A percentile compares a stretch with the other conserved stretches of the same genome.
These are phyloP conservation scores for Helianthus tuberosus DNA, from an alignment of 129 eudicot species.

Conservation along the genomic window DNA sequence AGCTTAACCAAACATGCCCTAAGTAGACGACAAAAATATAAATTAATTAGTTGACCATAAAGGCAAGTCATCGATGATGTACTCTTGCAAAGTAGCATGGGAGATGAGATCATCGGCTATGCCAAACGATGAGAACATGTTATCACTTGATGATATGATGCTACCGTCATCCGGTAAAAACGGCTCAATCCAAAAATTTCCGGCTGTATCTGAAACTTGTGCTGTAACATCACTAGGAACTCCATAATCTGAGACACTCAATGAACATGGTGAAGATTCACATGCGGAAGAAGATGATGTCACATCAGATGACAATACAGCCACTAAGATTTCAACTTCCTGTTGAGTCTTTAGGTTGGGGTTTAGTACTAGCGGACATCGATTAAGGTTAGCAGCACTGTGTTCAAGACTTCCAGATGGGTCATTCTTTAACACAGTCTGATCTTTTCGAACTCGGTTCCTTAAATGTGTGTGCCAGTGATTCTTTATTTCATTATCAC, in stretches of 20 bases:
- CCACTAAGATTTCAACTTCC: conserved; percentile 23
- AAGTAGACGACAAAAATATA: conserved; percentile 8
- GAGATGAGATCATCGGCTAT: conserved; percentile 12
- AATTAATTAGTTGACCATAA: conserved; percentile 23
- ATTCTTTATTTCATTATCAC: too few species aligned
- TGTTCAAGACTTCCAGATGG: too few species aligned
- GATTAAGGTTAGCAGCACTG: too few species aligned
- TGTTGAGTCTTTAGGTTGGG: background rate
- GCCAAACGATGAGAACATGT: conserved; percentile 26
- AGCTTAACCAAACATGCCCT: background rate
- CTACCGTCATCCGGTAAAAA: conserved; percentile 20
- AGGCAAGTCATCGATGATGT: conserved; percentile 25
- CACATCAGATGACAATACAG: conserved; percentile 18
- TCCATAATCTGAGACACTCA: conserved; percentile 28
- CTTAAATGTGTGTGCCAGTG: too few species aligned
- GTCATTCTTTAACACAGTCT: too few species aligned
- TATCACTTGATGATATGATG: conserved; percentile 24
- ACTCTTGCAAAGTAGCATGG: conserved; percentile 10
- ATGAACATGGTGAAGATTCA: conserved; percentile 17
- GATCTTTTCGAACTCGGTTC: too few species aligned
- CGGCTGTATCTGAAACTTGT: conserved; percentile 1
- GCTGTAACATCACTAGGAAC: conserved; percentile 27
- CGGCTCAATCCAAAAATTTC: conserved; percentile 13
- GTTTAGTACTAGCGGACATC: too few species aligned
- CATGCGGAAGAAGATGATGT: conserved; percentile 29